Evolutionary conservation across 2,329 filamentous ascomycete species (phyloP).

Genomic region (Cytospora piceae): DNA sequence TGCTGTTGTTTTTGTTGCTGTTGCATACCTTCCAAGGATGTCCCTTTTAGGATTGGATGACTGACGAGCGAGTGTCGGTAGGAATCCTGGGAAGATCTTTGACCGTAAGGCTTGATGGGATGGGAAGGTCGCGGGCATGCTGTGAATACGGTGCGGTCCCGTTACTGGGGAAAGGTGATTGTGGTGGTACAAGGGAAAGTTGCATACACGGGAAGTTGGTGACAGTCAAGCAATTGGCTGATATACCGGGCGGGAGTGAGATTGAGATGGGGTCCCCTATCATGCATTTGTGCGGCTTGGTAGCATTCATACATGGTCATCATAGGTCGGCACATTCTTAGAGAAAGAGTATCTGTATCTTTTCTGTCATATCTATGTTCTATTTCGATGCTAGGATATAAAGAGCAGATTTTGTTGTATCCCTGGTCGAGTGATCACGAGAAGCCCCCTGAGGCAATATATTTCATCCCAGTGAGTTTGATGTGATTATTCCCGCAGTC

Average conservation of each 20-base stretch:
- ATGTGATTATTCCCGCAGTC: too few relatives aligned
- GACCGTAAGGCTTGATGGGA: constrained; percentile 52
- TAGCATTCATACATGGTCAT: constrained; percentile 2
- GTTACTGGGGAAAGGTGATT: not conserved
- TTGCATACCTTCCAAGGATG: not conserved
- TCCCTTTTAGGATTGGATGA: too few relatives aligned
- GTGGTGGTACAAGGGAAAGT: not conserved
- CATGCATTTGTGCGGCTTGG: constrained; percentile 1
- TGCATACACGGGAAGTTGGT: not conserved
- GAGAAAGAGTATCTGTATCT: not conserved
- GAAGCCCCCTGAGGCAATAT: not conserved
- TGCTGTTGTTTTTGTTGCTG: not conserved
- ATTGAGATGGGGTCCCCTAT: not conserved
- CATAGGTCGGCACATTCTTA: not conserved
- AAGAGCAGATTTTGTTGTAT: not conserved
- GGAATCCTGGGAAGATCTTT: constrained; percentile 89
- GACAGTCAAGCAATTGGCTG: not conserved
- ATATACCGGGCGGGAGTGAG: not conserved
- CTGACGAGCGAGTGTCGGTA: constrained; percentile 20
- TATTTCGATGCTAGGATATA: not conserved
- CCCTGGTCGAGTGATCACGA: not conserved
- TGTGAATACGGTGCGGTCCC: too few relatives aligned
- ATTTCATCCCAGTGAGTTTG: not conserved
- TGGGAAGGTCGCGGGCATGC: not conserved
- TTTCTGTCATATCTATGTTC: not conserved